Conservation (phyloP, 2,329 filamentous ascomycete species). For the Penicillium sp. region DNA sequence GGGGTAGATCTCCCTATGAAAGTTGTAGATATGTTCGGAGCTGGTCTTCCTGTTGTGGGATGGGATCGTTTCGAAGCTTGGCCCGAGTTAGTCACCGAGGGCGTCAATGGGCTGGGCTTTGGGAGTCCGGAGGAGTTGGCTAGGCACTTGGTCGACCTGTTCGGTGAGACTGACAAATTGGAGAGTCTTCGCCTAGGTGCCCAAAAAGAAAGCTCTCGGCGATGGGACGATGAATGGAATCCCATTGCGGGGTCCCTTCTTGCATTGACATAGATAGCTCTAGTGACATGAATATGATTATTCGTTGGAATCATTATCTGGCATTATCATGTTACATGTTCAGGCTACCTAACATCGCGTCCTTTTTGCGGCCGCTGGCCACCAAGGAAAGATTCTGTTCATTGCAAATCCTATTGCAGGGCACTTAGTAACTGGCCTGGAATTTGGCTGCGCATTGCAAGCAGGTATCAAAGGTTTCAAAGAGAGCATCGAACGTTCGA, state of each 20-base stretch:
- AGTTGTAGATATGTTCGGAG: slow-evolving; percentile 98
- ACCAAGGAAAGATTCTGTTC: neutral
- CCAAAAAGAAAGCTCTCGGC: slow-evolving; percentile 65
- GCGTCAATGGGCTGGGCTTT: slow-evolving; percentile 83
- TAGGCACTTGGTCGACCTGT: slow-evolving; percentile 61
- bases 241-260: slow-evolving; percentile 72
- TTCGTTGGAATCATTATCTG: neutral
- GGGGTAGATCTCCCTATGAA: slow-evolving; percentile 98
- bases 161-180: slow-evolving; percentile 59
- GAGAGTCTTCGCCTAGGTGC: slow-evolving; percentile 66
- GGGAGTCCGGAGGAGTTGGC: slow-evolving; percentile 66
- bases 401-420: neutral
- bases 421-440: slow-evolving; percentile 16
- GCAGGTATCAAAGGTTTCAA: slow-evolving; percentile 37
- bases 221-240: slow-evolving; percentile 96
- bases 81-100: slow-evolving; percentile 83
- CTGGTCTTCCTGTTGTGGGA: slow-evolving; percentile 83
- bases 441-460: slow-evolving; percentile 39
- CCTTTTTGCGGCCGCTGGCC: neutral
- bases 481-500: slow-evolving; percentile 23
- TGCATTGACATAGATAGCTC: slow-evolving; percentile 38
- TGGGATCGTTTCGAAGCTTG: slow-evolving; percentile 87
- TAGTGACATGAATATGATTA: neutral
- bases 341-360: neutral
- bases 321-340: neutral